Evolutionary conservation across 108 stramenopile genomes (phyloP), one percentile per base, ranked within the genome.

Genomic region (Cyclostephanos invisitatus): DNA sequence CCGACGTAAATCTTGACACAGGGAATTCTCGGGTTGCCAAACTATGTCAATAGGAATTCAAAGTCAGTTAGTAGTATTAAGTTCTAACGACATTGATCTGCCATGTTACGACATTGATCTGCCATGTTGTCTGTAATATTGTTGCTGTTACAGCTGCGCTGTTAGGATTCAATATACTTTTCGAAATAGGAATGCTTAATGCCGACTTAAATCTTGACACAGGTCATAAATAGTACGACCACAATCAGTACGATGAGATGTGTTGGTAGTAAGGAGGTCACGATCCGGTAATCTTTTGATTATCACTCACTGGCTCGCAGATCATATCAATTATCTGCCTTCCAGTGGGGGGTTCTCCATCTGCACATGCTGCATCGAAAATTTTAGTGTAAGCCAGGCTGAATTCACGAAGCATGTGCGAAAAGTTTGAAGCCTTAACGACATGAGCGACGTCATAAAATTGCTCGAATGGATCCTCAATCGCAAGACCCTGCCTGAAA

Each of bases 391-490:
- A 96, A 12, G 94, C 93, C 27, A 92, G 67, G 15, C 92, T 91
- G 70, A 96, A 94, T 67, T 97, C 97, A 15, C 77, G 74, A 21
- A 84, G 85, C 29, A 96, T 89, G 25, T 81, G 74, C 40, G 90
- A 87, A 73, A 88, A 92, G 69, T 90, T 88, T 3, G 80, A 65
- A 32, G 87, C 82, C 73, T 96, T 97, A n/a, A 99, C 84, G 7
- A 99, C 97, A 82, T 99, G 99, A 20, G 97, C 97, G 28, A 99
- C 98, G 81, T 99, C 96, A 74, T 99, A 99, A 84, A 93, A 96
- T 7, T 93, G 95, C 79, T 99, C 99, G 84, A 99, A 99, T 10
- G 99, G 99, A 77, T 99, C 99, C 88, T 99, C 98, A 44, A 99
- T 96, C 24, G 96, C 95, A 38, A 98, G 79, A 51, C 91, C 89